Evolutionary conservation across 1,139 yeast genomes (phyloP).

Genomic region (Protomyces inouyei): DNA sequence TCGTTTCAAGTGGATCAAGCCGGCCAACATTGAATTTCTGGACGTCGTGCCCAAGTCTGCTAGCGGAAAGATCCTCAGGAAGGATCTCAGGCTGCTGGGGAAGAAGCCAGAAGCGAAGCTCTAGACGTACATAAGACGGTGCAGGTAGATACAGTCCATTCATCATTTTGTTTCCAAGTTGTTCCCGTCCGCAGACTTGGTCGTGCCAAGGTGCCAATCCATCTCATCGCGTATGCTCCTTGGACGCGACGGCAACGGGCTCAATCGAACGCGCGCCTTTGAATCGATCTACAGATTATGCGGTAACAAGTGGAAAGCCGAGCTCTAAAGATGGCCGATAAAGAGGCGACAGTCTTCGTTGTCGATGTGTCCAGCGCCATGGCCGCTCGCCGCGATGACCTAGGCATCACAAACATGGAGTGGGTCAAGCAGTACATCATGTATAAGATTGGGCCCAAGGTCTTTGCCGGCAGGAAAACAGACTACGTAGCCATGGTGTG

Average conservation of each 20-base stretch:
- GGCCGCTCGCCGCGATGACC: conserved; percentile 39
- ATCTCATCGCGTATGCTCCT: not conserved
- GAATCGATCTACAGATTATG: too few species aligned
- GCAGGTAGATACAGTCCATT: not conserved
- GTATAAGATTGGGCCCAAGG: conserved; percentile 46
- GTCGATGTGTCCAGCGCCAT: conserved; percentile 50
- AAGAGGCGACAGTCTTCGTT: conserved; percentile 46
- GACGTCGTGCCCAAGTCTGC: conserved; percentile 42
- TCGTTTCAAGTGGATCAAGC: conserved; percentile 41
- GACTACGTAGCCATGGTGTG: conserved; percentile 52
- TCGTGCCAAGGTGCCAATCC: not conserved
- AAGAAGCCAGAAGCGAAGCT: conserved; percentile 17
- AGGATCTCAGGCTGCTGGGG: conserved; percentile 8
- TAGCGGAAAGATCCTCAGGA: conserved; percentile 42
- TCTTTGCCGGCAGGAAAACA: conserved; percentile 51
- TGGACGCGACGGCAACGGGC: too few species aligned
- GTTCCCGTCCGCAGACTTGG: too few species aligned
- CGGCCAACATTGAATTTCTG: conserved; percentile 41
- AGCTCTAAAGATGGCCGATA: conserved; percentile 29
- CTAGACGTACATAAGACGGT: not conserved
- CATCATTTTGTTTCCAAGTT: not conserved
- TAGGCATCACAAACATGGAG: conserved; percentile 40
- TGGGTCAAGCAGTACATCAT: conserved; percentile 45
- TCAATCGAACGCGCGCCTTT: too few species aligned
- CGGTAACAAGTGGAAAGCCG: not conserved